A percentile compares a stretch with the other conserved stretches of the same genome.
phyloP scores from a whole-genome alignment of 768 basidiomycete species.

The Myochromella boudieri region DNA sequence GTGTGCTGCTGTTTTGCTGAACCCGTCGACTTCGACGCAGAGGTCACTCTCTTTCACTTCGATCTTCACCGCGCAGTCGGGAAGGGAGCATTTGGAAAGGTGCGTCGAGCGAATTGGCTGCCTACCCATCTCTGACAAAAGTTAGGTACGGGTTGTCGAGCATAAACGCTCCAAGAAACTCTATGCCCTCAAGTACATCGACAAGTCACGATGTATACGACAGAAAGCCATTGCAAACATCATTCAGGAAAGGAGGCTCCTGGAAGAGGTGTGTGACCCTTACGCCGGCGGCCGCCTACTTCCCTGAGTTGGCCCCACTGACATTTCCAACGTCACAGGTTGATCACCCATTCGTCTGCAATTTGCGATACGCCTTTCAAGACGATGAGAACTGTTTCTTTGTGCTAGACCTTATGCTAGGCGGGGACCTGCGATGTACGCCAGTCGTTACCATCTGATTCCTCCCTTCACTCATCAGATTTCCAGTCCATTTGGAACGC shows the following conservation, averaged over 20 bases:
- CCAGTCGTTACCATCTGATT: slow-evolving; percentile 12
- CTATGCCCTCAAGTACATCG: slow-evolving; percentile 97
- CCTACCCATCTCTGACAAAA: slow-evolving; percentile 8
- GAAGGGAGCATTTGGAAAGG: slow-evolving; percentile 98
- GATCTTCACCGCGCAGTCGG: slow-evolving; percentile 94
- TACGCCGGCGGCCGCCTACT: not conserved
- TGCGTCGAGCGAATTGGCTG: too few relatives aligned
- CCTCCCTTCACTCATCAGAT: slow-evolving; percentile 3
- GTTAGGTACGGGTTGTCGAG: slow-evolving; percentile 92
- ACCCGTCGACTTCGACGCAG: slow-evolving; percentile 82
- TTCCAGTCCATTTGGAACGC: slow-evolving; percentile 81
- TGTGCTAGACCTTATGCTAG: slow-evolving; percentile 94
- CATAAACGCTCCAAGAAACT: slow-evolving; percentile 91
- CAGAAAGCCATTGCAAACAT: slow-evolving; percentile 92
- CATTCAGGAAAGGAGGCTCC: slow-evolving; percentile 88
- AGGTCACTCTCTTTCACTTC: slow-evolving; percentile 93
- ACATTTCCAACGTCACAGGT: slow-evolving; percentile 44
- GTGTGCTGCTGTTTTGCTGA: slow-evolving; percentile 59
- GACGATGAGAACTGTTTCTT: slow-evolving; percentile 98
- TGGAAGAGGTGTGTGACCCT: slow-evolving; percentile 74
- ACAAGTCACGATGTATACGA: slow-evolving; percentile 88
- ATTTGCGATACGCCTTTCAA: slow-evolving; percentile 94
- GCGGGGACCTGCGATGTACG: slow-evolving; percentile 91
- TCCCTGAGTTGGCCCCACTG: slow-evolving; percentile 6
- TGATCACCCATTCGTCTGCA: slow-evolving; percentile 87